phyloP scores from a whole-genome alignment of 2,329 filamentous ascomycete genomes.

The Ceratocystis huliohia region DNA sequence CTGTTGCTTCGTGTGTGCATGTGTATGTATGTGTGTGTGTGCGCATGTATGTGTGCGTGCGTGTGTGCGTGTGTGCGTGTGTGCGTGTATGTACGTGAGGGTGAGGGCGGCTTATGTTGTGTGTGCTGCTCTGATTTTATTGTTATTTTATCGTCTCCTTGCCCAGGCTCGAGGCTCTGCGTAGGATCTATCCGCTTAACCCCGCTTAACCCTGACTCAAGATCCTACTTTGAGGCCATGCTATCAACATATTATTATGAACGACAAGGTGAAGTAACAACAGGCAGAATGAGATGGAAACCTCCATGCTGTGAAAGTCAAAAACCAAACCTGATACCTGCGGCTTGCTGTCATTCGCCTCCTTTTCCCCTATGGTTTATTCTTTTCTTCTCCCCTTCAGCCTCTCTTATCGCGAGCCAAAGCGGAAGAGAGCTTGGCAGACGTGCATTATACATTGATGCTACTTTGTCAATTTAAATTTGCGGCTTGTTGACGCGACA shows the following conservation, averaged over 20 bases:
- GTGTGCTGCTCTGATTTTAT: neutral
- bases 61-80: neutral
- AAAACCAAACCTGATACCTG: no score
- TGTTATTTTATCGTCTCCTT: neutral
- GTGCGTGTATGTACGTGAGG: no score
- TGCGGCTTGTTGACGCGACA: neutral
- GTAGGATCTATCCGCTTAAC: slow-evolving; percentile 5
- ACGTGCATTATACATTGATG: neutral
- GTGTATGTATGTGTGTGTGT: no score
- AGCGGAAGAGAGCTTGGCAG: neutral
- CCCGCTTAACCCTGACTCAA: neutral
- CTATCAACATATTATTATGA: neutral
- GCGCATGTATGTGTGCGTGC: no score
- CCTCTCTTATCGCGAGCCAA: neutral
- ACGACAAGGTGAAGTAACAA: no score
- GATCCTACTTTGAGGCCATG: neutral
- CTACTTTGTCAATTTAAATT: no score
- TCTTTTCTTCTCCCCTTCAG: no score
- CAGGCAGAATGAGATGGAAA: no score
- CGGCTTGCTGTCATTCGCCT: no score
- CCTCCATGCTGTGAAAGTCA: no score
- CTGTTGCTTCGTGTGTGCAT: neutral
- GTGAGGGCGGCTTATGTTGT: neutral
- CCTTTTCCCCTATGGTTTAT: no score
- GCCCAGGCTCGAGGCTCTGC: neutral